phyloP scores from a whole-genome alignment of 2,329 filamentous ascomycete species.

The Colletotrichum theobromicola region DNA sequence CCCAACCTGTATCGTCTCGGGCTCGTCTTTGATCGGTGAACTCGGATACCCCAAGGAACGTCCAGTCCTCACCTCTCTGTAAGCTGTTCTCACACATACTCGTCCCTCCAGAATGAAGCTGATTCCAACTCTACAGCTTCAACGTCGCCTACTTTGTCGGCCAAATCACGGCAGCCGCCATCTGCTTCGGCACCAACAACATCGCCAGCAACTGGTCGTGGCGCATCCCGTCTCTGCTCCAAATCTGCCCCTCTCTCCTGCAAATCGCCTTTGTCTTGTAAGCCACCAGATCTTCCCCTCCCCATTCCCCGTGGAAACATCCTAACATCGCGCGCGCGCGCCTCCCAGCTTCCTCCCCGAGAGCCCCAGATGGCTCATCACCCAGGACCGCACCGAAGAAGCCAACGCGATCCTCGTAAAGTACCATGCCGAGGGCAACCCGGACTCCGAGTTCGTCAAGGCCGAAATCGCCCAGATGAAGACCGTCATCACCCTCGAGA shows the following conservation, averaged over 20 bases:
- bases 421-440: constrained; percentile 59
- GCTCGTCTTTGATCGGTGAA: constrained; percentile 64
- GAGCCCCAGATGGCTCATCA: constrained; percentile 38
- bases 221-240: constrained; percentile 52
- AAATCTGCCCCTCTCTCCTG: constrained; percentile 47
- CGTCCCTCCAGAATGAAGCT: not conserved
- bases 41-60: constrained; percentile 66
- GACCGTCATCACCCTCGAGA: constrained; percentile 59
- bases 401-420: constrained; percentile 36
- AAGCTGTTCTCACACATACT: not conserved
- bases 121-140: constrained; percentile 40
- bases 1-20: constrained; percentile 63
- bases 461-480: constrained; percentile 67
- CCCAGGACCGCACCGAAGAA: constrained; percentile 34
- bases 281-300: constrained; percentile 53
- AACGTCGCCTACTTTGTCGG: constrained; percentile 64
- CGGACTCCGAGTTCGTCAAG: constrained; percentile 55
- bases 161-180: constrained; percentile 50
- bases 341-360: constrained; percentile 31
- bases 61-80: constrained; percentile 59
- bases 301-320: constrained; percentile 43
- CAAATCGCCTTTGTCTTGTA: constrained; percentile 45
- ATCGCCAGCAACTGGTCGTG: constrained; percentile 44
- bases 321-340: not conserved
- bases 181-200: constrained; percentile 53